Evolutionary conservation across 208 protist species (phyloP), one percentile per base, ranked within the genome.

Genomic region (Trichomonas vaginalis): DNA sequence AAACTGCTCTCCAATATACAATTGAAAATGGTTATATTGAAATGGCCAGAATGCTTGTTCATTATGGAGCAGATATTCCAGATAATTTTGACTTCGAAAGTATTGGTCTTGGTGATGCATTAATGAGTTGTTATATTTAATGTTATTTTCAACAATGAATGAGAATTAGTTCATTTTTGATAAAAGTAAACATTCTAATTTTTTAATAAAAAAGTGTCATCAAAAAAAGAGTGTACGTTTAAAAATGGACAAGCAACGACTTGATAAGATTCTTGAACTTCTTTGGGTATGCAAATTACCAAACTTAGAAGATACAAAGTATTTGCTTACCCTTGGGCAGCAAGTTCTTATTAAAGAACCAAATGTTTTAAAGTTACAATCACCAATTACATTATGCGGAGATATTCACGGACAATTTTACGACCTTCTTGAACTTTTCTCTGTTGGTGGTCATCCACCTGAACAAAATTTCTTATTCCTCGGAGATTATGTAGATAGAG

Each of bases 331-430:
- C 37, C 9, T 9, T 9, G 40, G 45, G 8, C 48, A 32, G 4
- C 47, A 56, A 39, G 35, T 96, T 49, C 39, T 96, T 4, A 27
- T 40, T 14, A 95, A 56, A 56, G 96, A 97, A 61, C 42, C 87
- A 0, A 97, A 96, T 82, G n/a, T 96, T 32, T 27, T 97, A 10
- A 23, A 96, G 8, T 48, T 97, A 14, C 42, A 96, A 82, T 51
- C 87, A 17, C 96, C 96, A 79, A 95, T 97, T 35, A 97, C 96
- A 48, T 80, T 97, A 48, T 96, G 95, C 80, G 96, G 96, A 27
- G 96, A 97, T 95, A 96, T 97, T 56, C 96, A 97, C 83, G 96
- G 96, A 80, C 96, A 97, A 95, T 97, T 96, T 95, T 97, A 96
- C 62, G 96, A 97, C 56, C 42, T 97, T 40, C 70, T 96, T 45